Evolutionary conservation across 1,139 yeast species (phyloP).

Genomic region (Kodamaea sp.): DNA sequence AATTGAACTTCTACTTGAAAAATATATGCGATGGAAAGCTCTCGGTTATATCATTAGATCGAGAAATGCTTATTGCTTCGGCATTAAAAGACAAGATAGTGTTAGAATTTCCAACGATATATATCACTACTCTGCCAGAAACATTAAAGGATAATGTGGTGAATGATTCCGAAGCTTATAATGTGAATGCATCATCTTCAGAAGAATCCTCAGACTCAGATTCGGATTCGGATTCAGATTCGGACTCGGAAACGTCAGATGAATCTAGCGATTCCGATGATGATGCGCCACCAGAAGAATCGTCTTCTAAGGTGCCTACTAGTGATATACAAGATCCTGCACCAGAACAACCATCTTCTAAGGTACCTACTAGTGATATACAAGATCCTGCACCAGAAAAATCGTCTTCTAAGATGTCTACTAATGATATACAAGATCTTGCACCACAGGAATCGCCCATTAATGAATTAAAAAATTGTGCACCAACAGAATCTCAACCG

Average conservation of each 20-base stretch:
- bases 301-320: constrained; percentile 16
- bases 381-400: constrained; percentile 17
- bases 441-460: constrained; percentile 23
- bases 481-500: constrained; percentile 3
- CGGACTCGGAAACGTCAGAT: constrained; percentile 8
- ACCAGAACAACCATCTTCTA: constrained; percentile 24
- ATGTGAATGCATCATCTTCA: too few relatives aligned
- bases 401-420: constrained; percentile 16
- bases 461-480: too few relatives aligned
- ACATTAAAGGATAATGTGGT: constrained; percentile 14
- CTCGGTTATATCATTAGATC: constrained; percentile 24
- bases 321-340: constrained; percentile 1
- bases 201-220: background rate
- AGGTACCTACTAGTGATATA: constrained; percentile 5
- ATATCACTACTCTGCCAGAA: constrained; percentile 29
- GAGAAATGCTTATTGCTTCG: constrained; percentile 31
- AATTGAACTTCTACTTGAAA: constrained; percentile 31
- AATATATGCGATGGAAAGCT: constrained; percentile 26
- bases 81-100: constrained; percentile 55
- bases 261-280: constrained; percentile 12
- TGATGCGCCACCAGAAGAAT: constrained; percentile 21
- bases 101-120: constrained; percentile 74
- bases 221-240: constrained; percentile 11
- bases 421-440: constrained; percentile 1
- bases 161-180: background rate